Evolutionary conservation across 768 basidiomycete genomes (phyloP), one percentile per base, ranked within the genome.

Genomic region (Cystofilobasidium macerans): DNA sequence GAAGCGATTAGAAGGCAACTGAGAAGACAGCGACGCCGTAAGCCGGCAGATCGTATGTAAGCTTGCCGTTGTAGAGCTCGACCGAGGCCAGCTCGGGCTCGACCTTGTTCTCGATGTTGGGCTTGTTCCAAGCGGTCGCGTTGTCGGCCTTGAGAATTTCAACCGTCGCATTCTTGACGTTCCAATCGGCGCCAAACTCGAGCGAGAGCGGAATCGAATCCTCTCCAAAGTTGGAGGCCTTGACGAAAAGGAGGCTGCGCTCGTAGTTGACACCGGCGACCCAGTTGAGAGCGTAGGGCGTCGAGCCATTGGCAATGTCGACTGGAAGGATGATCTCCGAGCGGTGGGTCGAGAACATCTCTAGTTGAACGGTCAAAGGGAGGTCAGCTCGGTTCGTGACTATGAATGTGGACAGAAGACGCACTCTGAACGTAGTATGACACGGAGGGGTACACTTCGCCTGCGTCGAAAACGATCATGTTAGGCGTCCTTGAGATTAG

Each of bases 401-500:
- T n/a, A n/a, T n/a, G n/a, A n/a, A n/a, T n/a, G n/a, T 20, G 22
- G 1, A 13, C 42, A 53, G 6, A 26, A 24, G 30, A 20, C 45
- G 83, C 84, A 78, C 84, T 80, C 70, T 86, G 84, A 2, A 80
- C 80, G 65, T 83, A 83, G 75, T 79, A 86, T 64, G 82, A 83
- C 0, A 84, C 83, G 2, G 84, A 85, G n/a, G 75, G 78, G 69
- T 82, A 81, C 0, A 86, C 82, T 0, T 72, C 71, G 1, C 78
- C 80, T 16, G 84, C 80, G 69, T 85, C 84, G 69, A 82, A 85
- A 64, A 78, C 79, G 59, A 86, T 72, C 8, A 86, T 77, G 69
- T 85, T 82, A 22, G 69, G 69, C 4, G 64, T 65, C 64, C 69
- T 8, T 26, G 22, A 16, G 9, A n/a, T n/a, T n/a, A n/a, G n/a